These are phyloP conservation scores for Aspergillus bombycis DNA, from an alignment of 2,329 filamentous ascomycete species.

Conservation along the genomic window DNA sequence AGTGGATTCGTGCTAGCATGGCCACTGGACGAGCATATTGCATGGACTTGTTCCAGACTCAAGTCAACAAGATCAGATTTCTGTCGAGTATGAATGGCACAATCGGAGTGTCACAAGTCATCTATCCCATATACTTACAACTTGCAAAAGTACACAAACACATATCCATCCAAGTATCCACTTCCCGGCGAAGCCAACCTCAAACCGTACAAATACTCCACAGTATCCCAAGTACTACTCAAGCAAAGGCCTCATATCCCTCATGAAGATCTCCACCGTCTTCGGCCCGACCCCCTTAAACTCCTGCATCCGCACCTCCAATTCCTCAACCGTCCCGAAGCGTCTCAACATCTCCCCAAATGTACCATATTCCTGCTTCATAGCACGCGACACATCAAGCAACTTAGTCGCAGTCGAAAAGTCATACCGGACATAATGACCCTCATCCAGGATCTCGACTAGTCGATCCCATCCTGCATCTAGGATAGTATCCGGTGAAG, in stretches of 20 bases:
- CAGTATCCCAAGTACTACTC: not conserved
- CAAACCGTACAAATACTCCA: no score
- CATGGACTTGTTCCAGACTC: not conserved
- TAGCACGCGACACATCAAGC: slow-evolving; percentile 14
- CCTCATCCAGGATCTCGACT: slow-evolving; percentile 22
- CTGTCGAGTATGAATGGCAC: fast-evolving
- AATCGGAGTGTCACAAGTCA: fast-evolving
- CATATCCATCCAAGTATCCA: no score
- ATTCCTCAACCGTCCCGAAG: not conserved
- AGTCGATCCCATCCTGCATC: slow-evolving; percentile 21
- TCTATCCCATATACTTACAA: not conserved
- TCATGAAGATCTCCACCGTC: not conserved
- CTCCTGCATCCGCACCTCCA: not conserved
- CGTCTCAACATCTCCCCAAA: slow-evolving; percentile 4
- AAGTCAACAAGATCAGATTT: fast-evolving
- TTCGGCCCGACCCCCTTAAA: not conserved
- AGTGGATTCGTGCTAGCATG: not conserved
- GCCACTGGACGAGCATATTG: not conserved
- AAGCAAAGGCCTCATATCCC: not conserved
- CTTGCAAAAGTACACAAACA: no score
- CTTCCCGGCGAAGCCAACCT: no score
- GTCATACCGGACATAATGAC: slow-evolving; percentile 22
- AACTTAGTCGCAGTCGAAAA: slow-evolving; percentile 21
- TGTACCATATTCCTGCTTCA: slow-evolving; percentile 14
- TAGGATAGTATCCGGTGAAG: slow-evolving; percentile 17